Conservation (phyloP, 441 rosid species). For the Euphorbia celastroides region DNA sequence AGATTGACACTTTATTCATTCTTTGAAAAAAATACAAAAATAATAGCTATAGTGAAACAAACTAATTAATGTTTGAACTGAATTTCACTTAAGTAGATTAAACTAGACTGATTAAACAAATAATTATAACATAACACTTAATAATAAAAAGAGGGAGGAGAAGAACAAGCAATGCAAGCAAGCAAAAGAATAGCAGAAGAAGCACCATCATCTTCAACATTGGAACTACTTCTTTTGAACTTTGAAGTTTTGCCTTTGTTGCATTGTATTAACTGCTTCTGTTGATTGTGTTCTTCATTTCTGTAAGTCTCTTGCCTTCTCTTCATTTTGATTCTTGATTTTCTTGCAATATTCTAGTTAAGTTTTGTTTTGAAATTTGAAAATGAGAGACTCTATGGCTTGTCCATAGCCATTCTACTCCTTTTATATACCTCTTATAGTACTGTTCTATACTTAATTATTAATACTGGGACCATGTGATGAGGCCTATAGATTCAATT, state of each 20-base stretch:
- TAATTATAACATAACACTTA: no score
- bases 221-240: conserved; percentile 80
- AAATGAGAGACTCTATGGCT: not conserved
- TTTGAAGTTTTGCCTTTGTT: conserved; percentile 59
- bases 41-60: no score
- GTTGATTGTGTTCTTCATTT: conserved; percentile 18
- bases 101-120: no score
- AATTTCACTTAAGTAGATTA: no score
- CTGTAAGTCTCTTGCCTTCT: conserved; percentile 29
- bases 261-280: conserved; percentile 38
- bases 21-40: no score
- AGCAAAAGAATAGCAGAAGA: conserved; percentile 85
- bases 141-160: conserved; percentile 30
- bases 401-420: not conserved
- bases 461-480: not conserved
- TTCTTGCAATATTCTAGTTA: no score
- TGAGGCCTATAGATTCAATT: no score
- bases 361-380: not conserved
- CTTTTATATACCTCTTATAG: not conserved
- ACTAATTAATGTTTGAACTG: no score
- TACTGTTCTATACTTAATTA: not conserved
- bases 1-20: no score
- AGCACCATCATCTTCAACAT: conserved; percentile 71
- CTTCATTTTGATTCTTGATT: conserved; percentile 42
- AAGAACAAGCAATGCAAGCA: conserved; percentile 71